Evolutionary conservation across 2,329 filamentous ascomycete genomes (phyloP), one percentile per base, ranked within the genome.

Genomic region (Cladosporium phlei): DNA sequence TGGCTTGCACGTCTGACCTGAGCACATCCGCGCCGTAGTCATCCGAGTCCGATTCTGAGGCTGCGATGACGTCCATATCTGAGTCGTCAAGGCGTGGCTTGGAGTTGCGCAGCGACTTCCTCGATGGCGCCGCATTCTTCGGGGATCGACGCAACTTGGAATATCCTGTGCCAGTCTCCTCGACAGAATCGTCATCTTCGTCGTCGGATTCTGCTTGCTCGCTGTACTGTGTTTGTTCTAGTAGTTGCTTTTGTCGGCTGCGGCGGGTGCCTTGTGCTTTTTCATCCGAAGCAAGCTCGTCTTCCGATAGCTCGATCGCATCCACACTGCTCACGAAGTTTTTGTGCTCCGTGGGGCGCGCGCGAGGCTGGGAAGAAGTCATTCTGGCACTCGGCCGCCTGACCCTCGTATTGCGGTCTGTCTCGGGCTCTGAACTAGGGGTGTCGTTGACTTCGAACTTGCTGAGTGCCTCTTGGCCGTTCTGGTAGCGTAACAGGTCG

Each of bases 401-500:
- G 4, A 19, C 17, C 20, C 12, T 33, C 28, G 12, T 50, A 20
- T 27, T 46, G 19, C 17, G 29, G 40, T 24, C 29, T 34, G 32
- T 14, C 21, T 29, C 25, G 3, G 48, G 39, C 17, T 39, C 38
- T 8, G 43, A 35, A n/a, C 32, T n/a, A 24, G 52, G 38, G 12
- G 55, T 38, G 35, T 52, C 52, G 45, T 50, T 61, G 55, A 69
- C 52, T 48, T 51, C 62, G 55, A 69, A 75, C 12, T 62, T 53
- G 27, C 70, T 58, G 17, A 78, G 61, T 14, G 73, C 72, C 50
- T 66, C 63, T 37, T 63, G 56, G 14, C 76, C 76, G 58, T 76
- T 73, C 8, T 68, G 59, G 21, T 73, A 63, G 2, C 61, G 51
- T 10, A 74, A 53, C 3, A 79, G 62, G 24, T 70, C 60, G 25